phyloP scores from a whole-genome alignment of 805 yeast genomes.

The Torulaspora gathmanii region DNA sequence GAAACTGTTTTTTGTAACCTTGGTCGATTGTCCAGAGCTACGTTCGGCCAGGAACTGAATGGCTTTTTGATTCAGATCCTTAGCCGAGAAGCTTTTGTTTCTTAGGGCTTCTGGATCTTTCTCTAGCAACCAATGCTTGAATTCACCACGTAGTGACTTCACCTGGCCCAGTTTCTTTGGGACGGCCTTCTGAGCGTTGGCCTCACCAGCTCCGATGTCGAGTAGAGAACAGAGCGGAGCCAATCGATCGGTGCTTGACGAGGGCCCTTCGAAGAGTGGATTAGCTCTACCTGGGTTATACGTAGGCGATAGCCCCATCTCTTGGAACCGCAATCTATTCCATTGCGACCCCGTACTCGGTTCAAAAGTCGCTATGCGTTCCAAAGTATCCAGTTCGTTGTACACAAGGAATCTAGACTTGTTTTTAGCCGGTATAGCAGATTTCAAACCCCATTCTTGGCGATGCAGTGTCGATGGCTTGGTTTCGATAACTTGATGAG shows the following conservation, averaged over 20 bases:
- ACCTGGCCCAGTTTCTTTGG: conserved; percentile 39
- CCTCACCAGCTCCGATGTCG: conserved; percentile 11
- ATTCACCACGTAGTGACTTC: conserved; percentile 46
- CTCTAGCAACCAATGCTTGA: conserved; percentile 50
- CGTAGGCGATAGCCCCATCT: conserved; percentile 47
- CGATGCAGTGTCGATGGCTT: conserved; percentile 57
- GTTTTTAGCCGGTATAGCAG: conserved; percentile 58
- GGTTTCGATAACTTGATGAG: conserved; percentile 70
- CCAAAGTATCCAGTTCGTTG: conserved; percentile 62
- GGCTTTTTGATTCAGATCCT: conserved; percentile 38
- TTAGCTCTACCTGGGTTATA: conserved; percentile 28
- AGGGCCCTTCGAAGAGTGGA: conserved; percentile 34
- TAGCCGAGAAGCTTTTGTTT: conserved; percentile 28
- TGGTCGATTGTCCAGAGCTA: conserved; percentile 6
- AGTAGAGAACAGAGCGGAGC: conserved; percentile 23
- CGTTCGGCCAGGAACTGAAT: conserved; percentile 38
- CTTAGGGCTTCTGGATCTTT: conserved; percentile 44
- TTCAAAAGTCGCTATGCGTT: conserved; percentile 68
- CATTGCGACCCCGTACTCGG: conserved; percentile 52
- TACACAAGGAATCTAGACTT: conserved; percentile 56
- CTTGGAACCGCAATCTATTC: conserved; percentile 63
- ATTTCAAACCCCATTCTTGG: conserved; percentile 74
- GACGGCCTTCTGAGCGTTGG: conserved; percentile 15
- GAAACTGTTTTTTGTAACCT: conserved; percentile 8
- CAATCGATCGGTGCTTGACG: conserved; percentile 17